Base-by-base conservation (phyloP, 176 grass and related monocot genomes). In the Aegilops bicornis region DNA sequence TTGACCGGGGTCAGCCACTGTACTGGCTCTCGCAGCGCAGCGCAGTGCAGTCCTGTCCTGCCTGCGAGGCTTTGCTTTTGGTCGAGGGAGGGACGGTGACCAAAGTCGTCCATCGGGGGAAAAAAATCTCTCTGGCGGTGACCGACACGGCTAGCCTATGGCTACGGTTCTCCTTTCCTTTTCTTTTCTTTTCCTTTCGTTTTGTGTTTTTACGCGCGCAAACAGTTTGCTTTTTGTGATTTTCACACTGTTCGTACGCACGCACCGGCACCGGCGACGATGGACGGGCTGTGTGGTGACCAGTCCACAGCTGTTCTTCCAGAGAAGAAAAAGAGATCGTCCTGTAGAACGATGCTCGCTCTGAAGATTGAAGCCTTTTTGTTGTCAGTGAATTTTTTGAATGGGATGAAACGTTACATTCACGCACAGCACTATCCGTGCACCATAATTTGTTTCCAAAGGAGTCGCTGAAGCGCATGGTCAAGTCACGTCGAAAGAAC, bases 1-100 rank as follows among this genome's bases (percentile, higher is more conserved):
- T 88, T 91, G 89, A 91, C 81, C 85, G 14, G 3, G 17, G 85
- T 87, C 89, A 42, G 25, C 39, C 2, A 11, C 78, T 29, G 48
- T 1, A 22, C 19, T 3, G 42, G 37, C 8, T 7, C 60, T 23
- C 1, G 13, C 68, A 56, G 15, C 13, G 12, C 45, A 48, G 4
- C 1, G 47, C 48, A 6, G 48, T 2, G 48, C 48, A 52, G 50
- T 54, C 16, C 48, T 52, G 48, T 17, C 15, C 48, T 60, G 6
- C 56, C 73, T 22, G 70, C 79, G 6, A 58, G 33, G 43, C 60
- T 62, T 25, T 64, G 71, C 64, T 86, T 89, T 79, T 63, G 35
- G 50, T 9, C 39, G 8, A 11, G 60, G 8, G 20, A 9, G 6
- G 22, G 17, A 20, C 0, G 58, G 59, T 11, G 61, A 25, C 61